phyloP scores from a whole-genome alignment of 169 alveolate genomes.

The Amoebophrya sp. region DNA sequence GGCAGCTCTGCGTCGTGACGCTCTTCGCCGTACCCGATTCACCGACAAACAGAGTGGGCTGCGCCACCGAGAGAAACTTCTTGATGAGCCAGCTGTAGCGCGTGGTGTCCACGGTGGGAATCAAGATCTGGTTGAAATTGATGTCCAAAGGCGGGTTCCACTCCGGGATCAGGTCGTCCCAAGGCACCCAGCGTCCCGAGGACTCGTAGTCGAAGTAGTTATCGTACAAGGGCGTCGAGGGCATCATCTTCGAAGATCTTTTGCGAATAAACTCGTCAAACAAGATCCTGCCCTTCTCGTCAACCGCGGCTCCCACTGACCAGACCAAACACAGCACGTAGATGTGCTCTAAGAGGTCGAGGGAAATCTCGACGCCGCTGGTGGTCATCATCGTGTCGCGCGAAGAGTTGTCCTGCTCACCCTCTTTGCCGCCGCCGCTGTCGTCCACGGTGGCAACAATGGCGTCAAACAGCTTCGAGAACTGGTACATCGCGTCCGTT shows the following conservation, averaged over 20 bases:
- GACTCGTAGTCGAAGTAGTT: constrained; percentile 42
- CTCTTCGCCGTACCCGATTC: constrained; percentile 86
- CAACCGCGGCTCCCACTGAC: constrained; percentile 82
- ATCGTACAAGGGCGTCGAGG: neutral
- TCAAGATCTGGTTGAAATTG: constrained; percentile 78
- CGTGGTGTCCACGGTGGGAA: constrained; percentile 85
- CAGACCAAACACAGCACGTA: constrained; percentile 79
- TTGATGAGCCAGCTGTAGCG: constrained; percentile 71
- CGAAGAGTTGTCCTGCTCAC: neutral
- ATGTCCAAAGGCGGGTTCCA: constrained; percentile 55
- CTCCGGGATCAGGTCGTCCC: constrained; percentile 44
- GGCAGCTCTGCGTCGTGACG: constrained; percentile 64
- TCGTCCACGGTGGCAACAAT: constrained; percentile 42
- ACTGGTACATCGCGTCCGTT: constrained; percentile 48
- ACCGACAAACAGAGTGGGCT: constrained; percentile 83
- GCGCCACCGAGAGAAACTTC: constrained; percentile 62
- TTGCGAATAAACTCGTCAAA: constrained; percentile 73
- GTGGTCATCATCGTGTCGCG: neutral
- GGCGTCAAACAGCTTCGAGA: constrained; percentile 46
- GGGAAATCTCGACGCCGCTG: constrained; percentile 40
- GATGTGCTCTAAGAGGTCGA: constrained; percentile 65
- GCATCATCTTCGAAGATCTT: neutral
- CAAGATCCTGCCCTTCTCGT: constrained; percentile 66
- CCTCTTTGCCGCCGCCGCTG: constrained; percentile 26
- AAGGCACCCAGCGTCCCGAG: constrained; percentile 43